Conservation (phyloP, 2,329 filamentous ascomycete genomes). For the Sporothrix brasiliensis region DNA sequence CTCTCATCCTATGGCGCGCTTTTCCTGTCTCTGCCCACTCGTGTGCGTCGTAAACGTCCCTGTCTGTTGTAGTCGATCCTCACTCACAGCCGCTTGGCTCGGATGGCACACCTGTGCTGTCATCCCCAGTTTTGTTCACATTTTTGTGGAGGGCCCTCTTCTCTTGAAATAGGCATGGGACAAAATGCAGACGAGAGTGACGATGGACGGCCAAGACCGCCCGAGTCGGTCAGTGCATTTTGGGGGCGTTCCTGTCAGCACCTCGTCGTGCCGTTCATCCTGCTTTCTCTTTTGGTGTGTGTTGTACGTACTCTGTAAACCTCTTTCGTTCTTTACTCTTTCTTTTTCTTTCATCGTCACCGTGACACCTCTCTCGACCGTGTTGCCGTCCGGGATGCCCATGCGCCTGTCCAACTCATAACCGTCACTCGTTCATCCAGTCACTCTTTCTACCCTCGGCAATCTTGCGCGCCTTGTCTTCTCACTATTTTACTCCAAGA, state of each 20-base stretch:
- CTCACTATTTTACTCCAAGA: too few relatives aligned
- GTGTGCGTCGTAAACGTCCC: not conserved
- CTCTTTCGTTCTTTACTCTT: not conserved
- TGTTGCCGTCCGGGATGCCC: slow-evolving; percentile 18
- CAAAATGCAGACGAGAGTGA: not conserved
- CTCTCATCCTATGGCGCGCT: not conserved
- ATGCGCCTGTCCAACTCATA: slow-evolving; percentile 20
- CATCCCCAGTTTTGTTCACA: slow-evolving; percentile 8
- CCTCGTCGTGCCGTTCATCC: not conserved
- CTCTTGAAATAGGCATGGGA: too few relatives aligned
- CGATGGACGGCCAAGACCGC: slow-evolving; percentile 24
- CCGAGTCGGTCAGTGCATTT: slow-evolving; percentile 10
- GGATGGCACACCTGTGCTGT: not conserved
- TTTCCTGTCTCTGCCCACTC: not conserved
- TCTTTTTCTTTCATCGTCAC: not conserved
- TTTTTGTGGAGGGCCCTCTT: slow-evolving; percentile 8
- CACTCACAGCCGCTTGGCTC: slow-evolving; percentile 15
- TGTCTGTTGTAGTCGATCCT: not conserved
- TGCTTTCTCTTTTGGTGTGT: not conserved
- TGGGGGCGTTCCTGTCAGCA: slow-evolving; percentile 6
- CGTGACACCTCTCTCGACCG: slow-evolving; percentile 15
- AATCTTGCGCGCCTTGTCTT: too few relatives aligned
- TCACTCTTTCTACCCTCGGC: not conserved
- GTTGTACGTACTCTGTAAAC: too few relatives aligned
- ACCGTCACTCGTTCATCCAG: slow-evolving; percentile 18